phyloP scores from a whole-genome alignment of 2,329 filamentous ascomycete genomes.

The Sphaerulina populicola region DNA sequence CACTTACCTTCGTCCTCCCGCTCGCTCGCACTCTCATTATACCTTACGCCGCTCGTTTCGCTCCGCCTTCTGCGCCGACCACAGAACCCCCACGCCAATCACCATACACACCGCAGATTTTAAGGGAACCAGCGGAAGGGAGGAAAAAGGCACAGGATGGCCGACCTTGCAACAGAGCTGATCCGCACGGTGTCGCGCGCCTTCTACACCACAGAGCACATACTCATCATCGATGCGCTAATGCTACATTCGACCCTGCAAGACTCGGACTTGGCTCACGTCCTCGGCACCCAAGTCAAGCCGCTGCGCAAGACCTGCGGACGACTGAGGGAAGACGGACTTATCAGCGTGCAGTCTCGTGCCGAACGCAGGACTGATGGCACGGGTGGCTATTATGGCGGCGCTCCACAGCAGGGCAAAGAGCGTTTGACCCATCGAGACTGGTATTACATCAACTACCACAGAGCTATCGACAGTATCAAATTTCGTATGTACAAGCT shows the following conservation, averaged over 20 bases:
- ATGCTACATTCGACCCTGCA: constrained; percentile 66
- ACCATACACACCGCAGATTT: neutral
- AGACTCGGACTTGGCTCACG: constrained; percentile 62
- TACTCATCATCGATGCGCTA: constrained; percentile 72
- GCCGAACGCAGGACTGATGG: constrained; percentile 31
- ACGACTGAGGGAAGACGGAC: constrained; percentile 73
- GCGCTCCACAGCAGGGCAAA: constrained; percentile 25
- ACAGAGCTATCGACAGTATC: constrained; percentile 87
- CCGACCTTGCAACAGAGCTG: constrained; percentile 63
- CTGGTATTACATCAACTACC: constrained; percentile 96
- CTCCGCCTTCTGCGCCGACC: too few relatives aligned
- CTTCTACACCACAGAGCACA: constrained; percentile 78
- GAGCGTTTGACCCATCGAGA: constrained; percentile 50
- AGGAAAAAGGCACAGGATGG: constrained; percentile 29
- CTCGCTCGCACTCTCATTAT: too few relatives aligned
- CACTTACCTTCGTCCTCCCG: neutral
- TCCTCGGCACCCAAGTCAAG: constrained; percentile 47
- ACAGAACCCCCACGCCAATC: neutral
- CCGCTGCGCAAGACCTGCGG: constrained; percentile 84
- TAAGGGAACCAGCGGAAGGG: neutral
- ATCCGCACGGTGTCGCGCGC: constrained; percentile 78
- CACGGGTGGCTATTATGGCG: constrained; percentile 20
- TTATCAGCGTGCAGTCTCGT: constrained; percentile 66
- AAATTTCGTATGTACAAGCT: constrained; percentile 89
- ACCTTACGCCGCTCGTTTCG: too few relatives aligned